These are phyloP conservation scores for Beauveria pseudobassiana DNA, from an alignment of 2,329 filamentous ascomycete species.

Conservation along the genomic window DNA sequence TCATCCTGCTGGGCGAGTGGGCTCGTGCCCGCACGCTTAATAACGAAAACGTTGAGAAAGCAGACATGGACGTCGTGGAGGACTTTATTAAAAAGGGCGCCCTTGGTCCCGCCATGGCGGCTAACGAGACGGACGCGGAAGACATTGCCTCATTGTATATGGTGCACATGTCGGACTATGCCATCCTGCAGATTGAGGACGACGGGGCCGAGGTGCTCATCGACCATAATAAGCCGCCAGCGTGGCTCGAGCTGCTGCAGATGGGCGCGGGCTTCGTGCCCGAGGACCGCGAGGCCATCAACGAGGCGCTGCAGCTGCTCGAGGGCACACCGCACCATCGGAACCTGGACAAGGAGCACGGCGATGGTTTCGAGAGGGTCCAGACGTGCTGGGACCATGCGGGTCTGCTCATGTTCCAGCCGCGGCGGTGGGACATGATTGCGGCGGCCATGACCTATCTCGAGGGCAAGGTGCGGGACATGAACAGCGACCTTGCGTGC, in stretches of 20 bases:
- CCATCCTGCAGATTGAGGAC: background rate
- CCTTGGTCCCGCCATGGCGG: background rate
- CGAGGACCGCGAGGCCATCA: background rate
- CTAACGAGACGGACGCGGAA: background rate
- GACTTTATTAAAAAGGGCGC: background rate
- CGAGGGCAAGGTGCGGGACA: background rate
- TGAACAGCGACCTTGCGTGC: background rate
- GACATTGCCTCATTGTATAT: background rate
- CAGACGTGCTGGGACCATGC: background rate
- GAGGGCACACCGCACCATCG: background rate
- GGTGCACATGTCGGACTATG: background rate
- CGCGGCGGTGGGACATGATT: background rate
- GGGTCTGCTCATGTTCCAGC: background rate
- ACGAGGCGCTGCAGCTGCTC: background rate
- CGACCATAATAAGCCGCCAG: background rate
- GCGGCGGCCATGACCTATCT: background rate
- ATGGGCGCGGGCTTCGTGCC: background rate
- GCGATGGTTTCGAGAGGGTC: background rate
- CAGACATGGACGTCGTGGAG: background rate
- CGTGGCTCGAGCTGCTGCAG: background rate
- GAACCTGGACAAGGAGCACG: background rate
- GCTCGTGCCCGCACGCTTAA: background rate
- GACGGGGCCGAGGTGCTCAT: background rate
- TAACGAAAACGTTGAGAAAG: background rate
- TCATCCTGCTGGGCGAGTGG: background rate